Conservation (phyloP, 805 yeast species). For the Kodamaea sagamina region DNA sequence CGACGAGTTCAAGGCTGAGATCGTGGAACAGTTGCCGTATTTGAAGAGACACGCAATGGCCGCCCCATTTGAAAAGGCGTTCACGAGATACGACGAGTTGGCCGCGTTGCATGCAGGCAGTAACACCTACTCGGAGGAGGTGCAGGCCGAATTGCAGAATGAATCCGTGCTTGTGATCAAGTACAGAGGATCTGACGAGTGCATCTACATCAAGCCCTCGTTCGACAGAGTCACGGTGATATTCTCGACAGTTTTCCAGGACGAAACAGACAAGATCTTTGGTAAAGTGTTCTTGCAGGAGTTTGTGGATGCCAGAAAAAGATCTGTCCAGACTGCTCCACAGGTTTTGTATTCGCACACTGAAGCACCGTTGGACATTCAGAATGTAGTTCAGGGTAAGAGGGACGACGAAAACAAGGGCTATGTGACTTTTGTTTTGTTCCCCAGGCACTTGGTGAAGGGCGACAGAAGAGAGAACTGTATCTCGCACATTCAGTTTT, state of each 20-base stretch:
- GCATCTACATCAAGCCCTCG: constrained; percentile 86
- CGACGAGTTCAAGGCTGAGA: constrained; percentile 50
- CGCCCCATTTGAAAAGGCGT: constrained; percentile 89
- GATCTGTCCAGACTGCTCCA: constrained; percentile 97
- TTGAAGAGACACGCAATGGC: constrained; percentile 87
- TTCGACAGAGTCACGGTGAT: constrained; percentile 96
- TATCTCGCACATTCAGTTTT: constrained; percentile 86
- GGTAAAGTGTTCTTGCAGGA: constrained; percentile 90
- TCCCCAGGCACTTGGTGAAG: constrained; percentile 72
- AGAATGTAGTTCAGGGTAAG: constrained; percentile 41
- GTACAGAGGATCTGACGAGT: constrained; percentile 86
- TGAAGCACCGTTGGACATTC: constrained; percentile 87
- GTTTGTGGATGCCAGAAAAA: constrained; percentile 92
- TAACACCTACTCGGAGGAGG: constrained; percentile 46
- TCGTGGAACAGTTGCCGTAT: constrained; percentile 67
- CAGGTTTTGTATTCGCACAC: constrained; percentile 89
- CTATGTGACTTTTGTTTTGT: constrained; percentile 68
- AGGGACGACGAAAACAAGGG: constrained; percentile 49
- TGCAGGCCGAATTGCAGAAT: constrained; percentile 45
- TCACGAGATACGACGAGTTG: constrained; percentile 72
- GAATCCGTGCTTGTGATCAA: constrained; percentile 68
- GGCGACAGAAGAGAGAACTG: constrained; percentile 78
- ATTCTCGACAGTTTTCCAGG: constrained; percentile 91
- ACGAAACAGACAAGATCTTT: constrained; percentile 91
- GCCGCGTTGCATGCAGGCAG: constrained; percentile 47